Percentiles rank a stretch among this genome's conserved stretches.
These are phyloP conservation scores for Podospora sp. DNA, from an alignment of 495 filamentous ascomycete genomes.

Conservation along the genomic window DNA sequence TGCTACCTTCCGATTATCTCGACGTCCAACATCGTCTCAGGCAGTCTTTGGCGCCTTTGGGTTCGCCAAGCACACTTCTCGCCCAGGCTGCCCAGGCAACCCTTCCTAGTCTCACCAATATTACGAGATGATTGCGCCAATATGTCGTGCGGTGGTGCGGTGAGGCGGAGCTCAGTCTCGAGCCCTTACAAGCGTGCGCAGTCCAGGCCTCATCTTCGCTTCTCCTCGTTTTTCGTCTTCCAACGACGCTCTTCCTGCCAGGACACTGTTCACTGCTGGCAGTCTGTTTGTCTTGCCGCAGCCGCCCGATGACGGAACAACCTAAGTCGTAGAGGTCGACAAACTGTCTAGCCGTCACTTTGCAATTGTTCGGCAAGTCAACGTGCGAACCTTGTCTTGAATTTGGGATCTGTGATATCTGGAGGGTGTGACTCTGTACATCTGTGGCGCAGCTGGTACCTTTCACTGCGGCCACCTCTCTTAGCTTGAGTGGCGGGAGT, in stretches of 20 bases:
- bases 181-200: no score
- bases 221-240: no score
- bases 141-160: neutral
- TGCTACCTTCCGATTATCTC: constrained; percentile 28
- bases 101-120: constrained; percentile 10
- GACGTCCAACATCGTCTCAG: neutral
- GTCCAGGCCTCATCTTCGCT: no score
- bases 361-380: no score
- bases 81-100: neutral
- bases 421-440: neutral
- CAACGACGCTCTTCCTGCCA: no score
- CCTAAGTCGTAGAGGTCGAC: no score
- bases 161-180: no score
- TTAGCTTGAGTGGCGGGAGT: neutral
- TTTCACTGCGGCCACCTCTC: neutral
- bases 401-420: constrained; percentile 1
- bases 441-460: neutral
- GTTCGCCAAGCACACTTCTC: neutral
- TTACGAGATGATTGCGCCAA: constrained; percentile 7
- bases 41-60: constrained; percentile 1
- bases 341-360: no score
- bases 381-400: no score
- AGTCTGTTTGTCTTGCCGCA: no score
- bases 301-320: no score
- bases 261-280: no score